A percentile compares a stretch with the other conserved stretches of the same genome.
These are phyloP conservation scores for Zygotorulaspora mrakii DNA, from an alignment of 1,139 yeast species.

Conservation along the genomic window DNA sequence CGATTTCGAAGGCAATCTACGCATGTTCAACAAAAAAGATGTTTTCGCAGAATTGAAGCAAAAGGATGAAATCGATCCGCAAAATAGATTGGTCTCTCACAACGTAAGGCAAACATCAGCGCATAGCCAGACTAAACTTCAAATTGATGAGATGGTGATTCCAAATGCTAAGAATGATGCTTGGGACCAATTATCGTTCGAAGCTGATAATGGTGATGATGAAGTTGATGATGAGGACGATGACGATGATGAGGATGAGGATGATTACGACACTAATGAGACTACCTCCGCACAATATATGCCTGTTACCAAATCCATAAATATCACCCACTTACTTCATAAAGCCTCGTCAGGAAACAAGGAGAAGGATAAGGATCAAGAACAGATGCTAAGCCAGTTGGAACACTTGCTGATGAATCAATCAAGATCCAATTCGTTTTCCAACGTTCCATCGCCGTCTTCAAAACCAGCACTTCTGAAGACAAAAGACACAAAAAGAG, in stretches of 20 bases:
- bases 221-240: conserved; percentile 20
- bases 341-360: conserved; percentile 21
- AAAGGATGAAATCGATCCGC: conserved; percentile 57
- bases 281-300: conserved; percentile 18
- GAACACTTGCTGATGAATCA: conserved; percentile 26
- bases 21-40: conserved; percentile 74
- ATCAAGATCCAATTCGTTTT: conserved; percentile 14
- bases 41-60: conserved; percentile 75
- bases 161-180: conserved; percentile 47
- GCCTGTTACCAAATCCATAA: conserved; percentile 37
- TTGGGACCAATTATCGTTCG: conserved; percentile 46
- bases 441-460: conserved; percentile 8
- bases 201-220: conserved; percentile 11
- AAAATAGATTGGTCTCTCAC: conserved; percentile 68
- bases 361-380: conserved; percentile 15
- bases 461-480: conserved; percentile 17
- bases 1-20: conserved; percentile 80
- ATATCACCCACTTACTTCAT: conserved; percentile 35
- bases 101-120: conserved; percentile 46
- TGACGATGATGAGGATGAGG: conserved; percentile 9
- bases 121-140: conserved; percentile 44
- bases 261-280: background rate
- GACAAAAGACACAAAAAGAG: conserved; percentile 26
- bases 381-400: conserved; percentile 22
- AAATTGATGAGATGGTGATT: conserved; percentile 71